phyloP scores from a whole-genome alignment of 176 grass and related monocot species.

The Musa troglodytarum region DNA sequence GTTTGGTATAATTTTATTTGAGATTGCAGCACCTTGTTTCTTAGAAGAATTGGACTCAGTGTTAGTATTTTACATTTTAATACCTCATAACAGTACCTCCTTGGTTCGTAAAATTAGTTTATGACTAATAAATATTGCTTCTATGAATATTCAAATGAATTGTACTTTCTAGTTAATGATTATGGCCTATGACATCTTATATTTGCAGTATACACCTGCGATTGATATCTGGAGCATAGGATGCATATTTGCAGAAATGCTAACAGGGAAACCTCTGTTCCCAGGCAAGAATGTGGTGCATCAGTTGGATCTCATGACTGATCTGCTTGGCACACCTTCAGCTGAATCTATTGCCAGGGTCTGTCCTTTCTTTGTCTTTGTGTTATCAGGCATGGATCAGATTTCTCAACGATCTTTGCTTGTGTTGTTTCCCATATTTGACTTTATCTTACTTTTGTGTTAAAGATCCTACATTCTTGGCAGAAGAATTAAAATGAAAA shows the following conservation, averaged over 20 bases:
- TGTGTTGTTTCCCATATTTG: too few relatives aligned
- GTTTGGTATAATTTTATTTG: not conserved
- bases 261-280: constrained; percentile 50
- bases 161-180: constrained; percentile 1
- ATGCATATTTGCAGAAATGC: constrained; percentile 87
- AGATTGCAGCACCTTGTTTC: not conserved
- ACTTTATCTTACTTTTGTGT: too few relatives aligned
- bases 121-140: too few relatives aligned
- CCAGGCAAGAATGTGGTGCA: constrained; percentile 85
- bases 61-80: not conserved
- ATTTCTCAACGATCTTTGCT: not conserved
- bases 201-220: constrained; percentile 76
- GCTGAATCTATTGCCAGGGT: constrained; percentile 43
- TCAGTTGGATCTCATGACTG: constrained; percentile 79
- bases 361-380: constrained; percentile 15
- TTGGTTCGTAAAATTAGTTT: too few relatives aligned
- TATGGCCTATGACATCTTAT: not conserved
- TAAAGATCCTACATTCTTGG: too few relatives aligned
- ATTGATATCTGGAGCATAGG: constrained; percentile 98
- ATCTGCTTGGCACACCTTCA: constrained; percentile 61
- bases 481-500: too few relatives aligned
- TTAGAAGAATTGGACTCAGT: not conserved
- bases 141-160: not conserved
- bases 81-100: too few relatives aligned
- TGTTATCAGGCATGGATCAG: not conserved